Evolutionary conservation across 768 basidiomycete species (phyloP).

Genomic region (Leucocoprinus sp.): DNA sequence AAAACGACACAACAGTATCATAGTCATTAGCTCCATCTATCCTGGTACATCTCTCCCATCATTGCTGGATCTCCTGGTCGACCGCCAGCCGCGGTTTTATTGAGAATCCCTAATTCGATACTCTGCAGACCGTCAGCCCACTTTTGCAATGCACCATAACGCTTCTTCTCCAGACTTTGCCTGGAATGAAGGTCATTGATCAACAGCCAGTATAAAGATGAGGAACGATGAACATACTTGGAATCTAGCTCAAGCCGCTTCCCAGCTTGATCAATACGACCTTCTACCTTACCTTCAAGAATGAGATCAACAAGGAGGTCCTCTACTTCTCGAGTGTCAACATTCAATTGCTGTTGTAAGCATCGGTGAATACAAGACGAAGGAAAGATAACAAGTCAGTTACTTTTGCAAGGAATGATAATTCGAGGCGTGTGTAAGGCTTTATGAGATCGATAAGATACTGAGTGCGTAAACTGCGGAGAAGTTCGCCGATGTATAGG

Average conservation of each 20-base stretch:
- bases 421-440: constrained; percentile 91
- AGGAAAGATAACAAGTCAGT: constrained; percentile 9
- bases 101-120: constrained; percentile 68
- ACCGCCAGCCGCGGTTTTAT: constrained; percentile 50
- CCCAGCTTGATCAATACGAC: constrained; percentile 92
- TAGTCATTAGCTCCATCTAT: constrained; percentile 26
- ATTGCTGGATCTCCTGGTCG: constrained; percentile 26
- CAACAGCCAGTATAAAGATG: constrained; percentile 12
- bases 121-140: constrained; percentile 79
- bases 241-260: constrained; percentile 87
- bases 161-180: constrained; percentile 80
- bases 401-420: constrained; percentile 89
- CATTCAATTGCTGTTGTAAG: constrained; percentile 77
- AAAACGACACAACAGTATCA: constrained; percentile 10
- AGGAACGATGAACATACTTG: constrained; percentile 46
- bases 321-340: constrained; percentile 87
- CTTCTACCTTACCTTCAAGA: constrained; percentile 94
- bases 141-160: constrained; percentile 70
- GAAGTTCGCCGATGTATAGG: constrained; percentile 91
- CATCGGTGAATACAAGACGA: neutral
- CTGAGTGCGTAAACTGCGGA: constrained; percentile 89
- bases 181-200: constrained; percentile 28
- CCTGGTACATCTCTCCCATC: constrained; percentile 27
- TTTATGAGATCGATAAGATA: constrained; percentile 98
- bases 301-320: constrained; percentile 91